Evolutionary conservation across 805 yeast genomes (phyloP).

Genomic region (Wickerhamiella parazyma): DNA sequence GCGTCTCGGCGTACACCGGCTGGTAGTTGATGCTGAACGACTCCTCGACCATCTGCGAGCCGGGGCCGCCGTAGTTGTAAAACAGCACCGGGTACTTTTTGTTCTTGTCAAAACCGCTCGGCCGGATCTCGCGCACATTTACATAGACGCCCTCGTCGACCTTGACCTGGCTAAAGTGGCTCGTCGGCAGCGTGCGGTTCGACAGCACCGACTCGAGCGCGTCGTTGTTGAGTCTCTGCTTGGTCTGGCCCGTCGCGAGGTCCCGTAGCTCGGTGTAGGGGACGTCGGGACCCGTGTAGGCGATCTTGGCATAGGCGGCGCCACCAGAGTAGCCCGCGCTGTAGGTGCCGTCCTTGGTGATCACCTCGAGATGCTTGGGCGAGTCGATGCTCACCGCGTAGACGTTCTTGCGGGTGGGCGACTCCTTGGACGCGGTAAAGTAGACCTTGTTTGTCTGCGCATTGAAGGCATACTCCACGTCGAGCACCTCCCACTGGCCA

Average conservation of each 20-base stretch:
- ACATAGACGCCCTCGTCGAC: conserved; percentile 28
- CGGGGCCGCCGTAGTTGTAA: conserved; percentile 92
- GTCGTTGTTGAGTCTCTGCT: conserved; percentile 21
- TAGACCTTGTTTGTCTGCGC: conserved; percentile 41
- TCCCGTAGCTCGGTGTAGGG: conserved; percentile 55
- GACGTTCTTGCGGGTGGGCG: conserved; percentile 74
- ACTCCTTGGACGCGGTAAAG: conserved; percentile 60
- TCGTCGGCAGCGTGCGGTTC: conserved; percentile 31
- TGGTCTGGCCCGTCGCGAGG: conserved; percentile 25
- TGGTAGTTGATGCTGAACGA: conserved; percentile 52
- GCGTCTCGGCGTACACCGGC: conserved; percentile 59
- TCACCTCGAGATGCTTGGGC: conserved; percentile 30
- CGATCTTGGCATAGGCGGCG: conserved; percentile 52
- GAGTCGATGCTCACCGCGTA: conserved; percentile 51
- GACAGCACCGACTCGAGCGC: conserved; percentile 19
- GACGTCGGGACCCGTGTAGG: conserved; percentile 64
- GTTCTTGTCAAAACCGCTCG: conserved; percentile 48
- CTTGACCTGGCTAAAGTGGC: conserved; percentile 33
- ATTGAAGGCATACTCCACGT: conserved; percentile 39
- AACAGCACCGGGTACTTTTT: conserved; percentile 74
- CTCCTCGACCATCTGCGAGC: conserved; percentile 68
- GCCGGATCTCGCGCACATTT: conserved; percentile 65
- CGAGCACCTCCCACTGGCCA: conserved; percentile 88
- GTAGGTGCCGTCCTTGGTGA: conserved; percentile 54
- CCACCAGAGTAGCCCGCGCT: conserved; percentile 69